Base-by-base conservation (phyloP, 345 rosid species). In the Conringia planisiliqua region DNA sequence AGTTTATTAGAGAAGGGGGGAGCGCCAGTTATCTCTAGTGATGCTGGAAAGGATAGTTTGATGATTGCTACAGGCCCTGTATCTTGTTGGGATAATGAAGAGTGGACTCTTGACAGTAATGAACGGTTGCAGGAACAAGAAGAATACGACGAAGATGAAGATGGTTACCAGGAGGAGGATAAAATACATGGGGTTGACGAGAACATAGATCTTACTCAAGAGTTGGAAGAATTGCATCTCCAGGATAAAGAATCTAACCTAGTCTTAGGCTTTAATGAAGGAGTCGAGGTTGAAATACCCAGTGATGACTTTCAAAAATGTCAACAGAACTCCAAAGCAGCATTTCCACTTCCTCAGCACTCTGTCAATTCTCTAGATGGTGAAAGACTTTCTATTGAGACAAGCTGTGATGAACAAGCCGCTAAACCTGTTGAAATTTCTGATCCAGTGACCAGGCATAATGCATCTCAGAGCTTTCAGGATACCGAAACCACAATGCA, bases 61-160 rank as follows among this genome's bases (percentile, higher is more conserved):
- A 68, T 74, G 74, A 65, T 73, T 78, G 81, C 82, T 50, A 63
- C 91, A 24, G 73, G 85, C 78, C 81, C 88, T 35, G 68, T 82
- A n/a, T 90, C 89, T 63, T 79, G 84, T 27, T 85, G 86, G 64
- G 98, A 92, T 35, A 97, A 90, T 73, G 96, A 86, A 72, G 98
- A 95, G 71, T 96, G 99, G 99, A 65, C 86, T 62, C 48, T 80
- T 82, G 91, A 87, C 66, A 82, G 82, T 72, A 83, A 83, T 59
- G 89, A 84, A 47, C 83, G 67, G 38, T 59, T 90, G 78, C 97
- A 83, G 82, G 96, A 90, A 81, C 99, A 88, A 82, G 97, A 90
- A 85, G 98, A 88, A 84, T 96, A 92, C 69, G 95, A 92, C 47
- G 98, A 92, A 80, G 96, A 89, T 82, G 98, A 86, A 75, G 92